Evolutionary conservation across 2,329 filamentous ascomycete genomes (phyloP), one percentile per base, ranked within the genome.

Genomic region (Nemania abortiva): DNA sequence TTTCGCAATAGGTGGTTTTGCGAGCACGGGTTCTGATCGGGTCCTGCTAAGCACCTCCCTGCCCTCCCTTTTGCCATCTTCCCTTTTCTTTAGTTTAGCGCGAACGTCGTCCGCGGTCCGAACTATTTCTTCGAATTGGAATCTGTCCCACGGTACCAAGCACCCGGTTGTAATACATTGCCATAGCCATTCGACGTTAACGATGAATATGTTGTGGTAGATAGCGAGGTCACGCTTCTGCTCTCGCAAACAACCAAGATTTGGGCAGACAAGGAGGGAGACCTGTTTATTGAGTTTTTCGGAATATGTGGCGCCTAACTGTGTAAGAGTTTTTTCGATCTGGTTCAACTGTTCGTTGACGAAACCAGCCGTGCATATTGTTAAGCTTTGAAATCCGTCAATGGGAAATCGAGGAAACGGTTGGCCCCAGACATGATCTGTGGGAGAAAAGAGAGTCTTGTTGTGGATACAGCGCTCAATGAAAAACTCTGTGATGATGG

Each of bases 401-500:
- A 97, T 88, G 45, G 90, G 91, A 72, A 93, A 92, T 34, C 83
- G 82, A 6, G 89, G 85, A 70, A 98, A 92, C 2, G 96, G 94
- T 6, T 89, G 89, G 67, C 93, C 94, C 27, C 97, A 86, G 49
- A 92, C 86, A 77, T 96, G 90, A 4, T 88, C 84, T 60, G 85
- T 82, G 5, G 94, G 93, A 34, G 91, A 84, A 55, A 93, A 85
- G 74, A 95, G 88, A 29, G 82, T 83, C 79, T 93, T 96, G 71
- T 89, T 88, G 77, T 95, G 90, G 47, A 99, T 83, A 78, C 95
- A 98, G 56, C 90, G 89, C 81, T 99, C 96, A 61, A 99, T 86
- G 87, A 95, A 99, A 86, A 96, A 97, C 77, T 97, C 94, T 11
- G 94, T 98, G 37, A 97, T 90, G 49, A 87, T 78, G 59, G 84